Evolutionary conservation across 306 rosid genomes (phyloP), one percentile per base, ranked within the genome.

Genomic region (Cucumis cinereus): DNA sequence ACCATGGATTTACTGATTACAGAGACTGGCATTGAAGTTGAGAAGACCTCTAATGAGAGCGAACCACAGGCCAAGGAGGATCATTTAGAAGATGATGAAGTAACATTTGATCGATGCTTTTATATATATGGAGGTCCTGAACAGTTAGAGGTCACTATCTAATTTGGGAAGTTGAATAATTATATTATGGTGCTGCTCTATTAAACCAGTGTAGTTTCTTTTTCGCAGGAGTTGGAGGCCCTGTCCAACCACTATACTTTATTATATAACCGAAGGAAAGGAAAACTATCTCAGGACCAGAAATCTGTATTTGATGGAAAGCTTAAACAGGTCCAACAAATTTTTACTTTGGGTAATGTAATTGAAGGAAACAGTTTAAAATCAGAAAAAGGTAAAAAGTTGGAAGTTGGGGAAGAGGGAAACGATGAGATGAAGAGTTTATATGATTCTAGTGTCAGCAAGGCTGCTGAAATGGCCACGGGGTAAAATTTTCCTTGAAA

Each of bases 71-170:
- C 77, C 12, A 81, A 84, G 55, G 95, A 86, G 75, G 92, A 85
- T 81, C 97, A 87, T 40, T 84, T 90, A 77, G 84, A 50, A 77
- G 84, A 50, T 12, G 99, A 92, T 84, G 99, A 92, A 83, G 92
- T 92, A 82, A 86, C 96, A 69, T 95, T 95, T 84, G 97, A 95
- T 84, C 84, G 99, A 78, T 95, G 97, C 83, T 95, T 95, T 85
- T 95, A 95, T 85, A 95, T 95, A 81, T 95, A 92, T 82, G 99
- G 99, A 76, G 98, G 99, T 74, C 98, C 98, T 49, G 99, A 95
- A 82, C 99, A 95, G 79, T 83, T 95, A 86, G 99, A 95, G 99
- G 99, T 95, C 77, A 63, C 77, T 76, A 73, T 78, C 56, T 72
- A 73, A 80, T 38, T 77, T 49, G 36, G 60, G 66, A 73, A 74